These are phyloP conservation scores for Septoria petroselini DNA, from an alignment of 2,329 filamentous ascomycete species.

Conservation along the genomic window DNA sequence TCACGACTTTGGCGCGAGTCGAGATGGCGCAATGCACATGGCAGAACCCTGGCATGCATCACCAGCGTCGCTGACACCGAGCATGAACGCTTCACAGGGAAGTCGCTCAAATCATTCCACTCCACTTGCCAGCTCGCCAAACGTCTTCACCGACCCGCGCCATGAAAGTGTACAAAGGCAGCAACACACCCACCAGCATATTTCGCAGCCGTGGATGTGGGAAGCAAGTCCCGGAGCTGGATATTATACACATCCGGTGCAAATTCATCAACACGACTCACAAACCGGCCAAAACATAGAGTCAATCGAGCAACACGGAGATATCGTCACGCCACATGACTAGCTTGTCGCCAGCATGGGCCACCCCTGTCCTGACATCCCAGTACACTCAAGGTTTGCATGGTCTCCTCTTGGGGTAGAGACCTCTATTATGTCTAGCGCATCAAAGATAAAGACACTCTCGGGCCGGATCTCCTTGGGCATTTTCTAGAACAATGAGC, in stretches of 20 bases:
- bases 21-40: slow-evolving; percentile 9
- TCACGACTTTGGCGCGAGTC: slow-evolving; percentile 1
- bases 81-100: slow-evolving; percentile 9
- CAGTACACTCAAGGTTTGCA: slow-evolving; percentile 11
- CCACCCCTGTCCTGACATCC: slow-evolving; percentile 15
- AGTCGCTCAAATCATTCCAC: slow-evolving; percentile 7
- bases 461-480: slow-evolving; percentile 16
- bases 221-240: background rate
- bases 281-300: slow-evolving; percentile 12
- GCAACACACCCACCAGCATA: background rate
- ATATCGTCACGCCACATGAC: slow-evolving; percentile 19
- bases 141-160: background rate
- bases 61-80: slow-evolving; percentile 12
- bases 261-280: slow-evolving; percentile 12
- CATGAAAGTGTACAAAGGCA: slow-evolving; percentile 2
- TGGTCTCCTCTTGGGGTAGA: slow-evolving; percentile 7
- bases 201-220: slow-evolving; percentile 11
- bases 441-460: slow-evolving; percentile 16
- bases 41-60: slow-evolving; percentile 12
- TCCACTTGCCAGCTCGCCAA: slow-evolving; percentile 7
- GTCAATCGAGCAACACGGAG: slow-evolving; percentile 20
- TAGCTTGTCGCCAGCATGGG: slow-evolving; percentile 16
- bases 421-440: background rate
- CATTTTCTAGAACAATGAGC: slow-evolving; percentile 18
- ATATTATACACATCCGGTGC: slow-evolving; percentile 4